phyloP scores from a whole-genome alignment of 164 flowering plant genomes.

The Warburgia ugandensis region DNA sequence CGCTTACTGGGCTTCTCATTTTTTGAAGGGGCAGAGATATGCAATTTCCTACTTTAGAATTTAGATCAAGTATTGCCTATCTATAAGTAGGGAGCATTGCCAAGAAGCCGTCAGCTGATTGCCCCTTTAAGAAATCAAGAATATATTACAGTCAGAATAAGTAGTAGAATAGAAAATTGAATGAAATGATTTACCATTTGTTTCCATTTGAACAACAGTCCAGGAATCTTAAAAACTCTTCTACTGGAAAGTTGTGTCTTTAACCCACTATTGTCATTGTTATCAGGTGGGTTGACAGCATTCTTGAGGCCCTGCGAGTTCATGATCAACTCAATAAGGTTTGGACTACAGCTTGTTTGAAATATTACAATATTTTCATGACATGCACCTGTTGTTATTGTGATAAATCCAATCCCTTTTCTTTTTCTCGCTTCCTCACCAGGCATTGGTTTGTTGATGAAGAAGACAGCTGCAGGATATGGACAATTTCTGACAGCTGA shows the following conservation, averaged over 20 bases:
- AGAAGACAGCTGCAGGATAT: slow-evolving; percentile 17
- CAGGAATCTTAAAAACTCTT: not conserved
- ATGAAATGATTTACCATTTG: too few relatives aligned
- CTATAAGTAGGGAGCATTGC: too few relatives aligned
- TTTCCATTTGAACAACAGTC: not conserved
- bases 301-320: slow-evolving; percentile 64
- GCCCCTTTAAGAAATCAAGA: too few relatives aligned
- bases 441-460: slow-evolving; percentile 23
- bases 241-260: not conserved
- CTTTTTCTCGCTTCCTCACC: slow-evolving; percentile 1
- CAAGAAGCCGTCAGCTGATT: too few relatives aligned
- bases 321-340: slow-evolving; percentile 35
- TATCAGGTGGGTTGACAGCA: slow-evolving; percentile 86
- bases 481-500: not conserved
- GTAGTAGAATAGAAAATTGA: too few relatives aligned
- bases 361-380: too few relatives aligned
- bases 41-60: too few relatives aligned
- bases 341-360: not conserved
- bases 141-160: too few relatives aligned
- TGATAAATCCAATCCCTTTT: slow-evolving; percentile 4
- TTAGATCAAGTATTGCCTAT: too few relatives aligned
- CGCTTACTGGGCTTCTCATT: too few relatives aligned
- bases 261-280: not conserved
- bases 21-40: too few relatives aligned
- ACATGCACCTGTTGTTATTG: not conserved